Base-by-base conservation (phyloP, 345 rosid species). In the Eucalyptus rudis region DNA sequence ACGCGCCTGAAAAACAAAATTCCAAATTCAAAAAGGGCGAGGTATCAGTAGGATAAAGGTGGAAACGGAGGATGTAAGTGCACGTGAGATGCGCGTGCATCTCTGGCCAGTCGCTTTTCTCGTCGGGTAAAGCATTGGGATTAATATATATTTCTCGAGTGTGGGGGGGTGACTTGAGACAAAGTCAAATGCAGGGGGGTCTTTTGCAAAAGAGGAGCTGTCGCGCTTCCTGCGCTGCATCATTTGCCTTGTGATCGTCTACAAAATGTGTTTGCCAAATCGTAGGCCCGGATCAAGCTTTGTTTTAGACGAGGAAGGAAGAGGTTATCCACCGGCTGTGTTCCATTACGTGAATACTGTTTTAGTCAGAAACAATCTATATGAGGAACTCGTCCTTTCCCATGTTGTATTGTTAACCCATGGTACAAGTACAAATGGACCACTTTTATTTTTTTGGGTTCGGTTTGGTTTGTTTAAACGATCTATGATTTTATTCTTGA, bases 391-490 rank as follows among this genome's bases (percentile, higher is more conserved):
- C 14, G 14, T 58, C 64, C 8, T 25, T 58, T 58, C 3, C 2
- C 29, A 10, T 58, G 4, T 25, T 25, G 7, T 6, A 5, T 24
- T 24, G 13, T 10, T 25, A 58, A 58, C 13, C 64, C 64, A 25
- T 24, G 0, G 29, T 25, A 19, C 58, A 54, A 20, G 2, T 20
- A 54, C 10, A 54, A 7, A 3, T 54, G 24, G 58, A 25, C 6
- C 64, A 9, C 0, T 8, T 56, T 24, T 5, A 0, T 16, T 50
- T 50, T 15, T 5, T 56, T 22, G 4, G 5, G 9, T 7, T 56
- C 4, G 11, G 0, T 22, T 45, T 45, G 49, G 13, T 2, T 5
- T 9, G 13, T 6, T 56, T 24, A 24, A 56, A 22, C 0, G 0
- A 24, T 56, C 0, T 1, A 2, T 56, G 29, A 8, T 4, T 56